phyloP scores from a whole-genome alignment of 768 basidiomycete species.

The Tylopilus rubrobrunneus region DNA sequence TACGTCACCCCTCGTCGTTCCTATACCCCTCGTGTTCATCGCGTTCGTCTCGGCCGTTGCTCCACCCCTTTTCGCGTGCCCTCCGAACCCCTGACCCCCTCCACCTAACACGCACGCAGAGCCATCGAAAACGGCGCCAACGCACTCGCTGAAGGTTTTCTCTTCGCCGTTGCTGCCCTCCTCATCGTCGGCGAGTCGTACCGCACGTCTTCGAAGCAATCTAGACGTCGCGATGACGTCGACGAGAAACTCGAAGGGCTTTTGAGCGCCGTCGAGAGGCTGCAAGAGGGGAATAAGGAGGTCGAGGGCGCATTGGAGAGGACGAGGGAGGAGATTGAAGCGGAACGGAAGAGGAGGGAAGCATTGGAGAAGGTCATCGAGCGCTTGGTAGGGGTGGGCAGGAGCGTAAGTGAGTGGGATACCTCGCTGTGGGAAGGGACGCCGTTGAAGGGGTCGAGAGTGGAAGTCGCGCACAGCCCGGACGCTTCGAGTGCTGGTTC shows the following conservation, averaged over 20 bases:
- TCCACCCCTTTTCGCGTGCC: too few relatives aligned
- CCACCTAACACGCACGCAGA: slow-evolving; percentile 30
- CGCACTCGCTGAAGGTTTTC: slow-evolving; percentile 77
- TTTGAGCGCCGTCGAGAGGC: slow-evolving; percentile 39
- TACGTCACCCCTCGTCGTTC: slow-evolving; percentile 27
- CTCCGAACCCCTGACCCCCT: not conserved
- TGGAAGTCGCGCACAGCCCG: slow-evolving; percentile 29
- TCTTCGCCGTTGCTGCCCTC: slow-evolving; percentile 70
- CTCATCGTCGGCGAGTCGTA: slow-evolving; percentile 77
- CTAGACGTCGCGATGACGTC: slow-evolving; percentile 67
- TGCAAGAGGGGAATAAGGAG: slow-evolving; percentile 40
- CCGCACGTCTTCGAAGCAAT: slow-evolving; percentile 65
- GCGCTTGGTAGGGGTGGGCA: slow-evolving; percentile 64
- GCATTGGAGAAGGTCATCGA: slow-evolving; percentile 64
- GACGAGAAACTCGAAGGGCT: slow-evolving; percentile 69
- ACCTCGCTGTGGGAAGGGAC: slow-evolving; percentile 47
- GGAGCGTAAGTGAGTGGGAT: slow-evolving; percentile 61
- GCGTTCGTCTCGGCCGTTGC: too few relatives aligned
- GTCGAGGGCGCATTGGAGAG: slow-evolving; percentile 41
- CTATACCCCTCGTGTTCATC: not conserved
- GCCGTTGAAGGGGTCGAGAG: slow-evolving; percentile 46
- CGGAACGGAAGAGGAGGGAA: slow-evolving; percentile 43
- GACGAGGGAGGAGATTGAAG: slow-evolving; percentile 41
- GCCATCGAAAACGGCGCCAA: slow-evolving; percentile 88
- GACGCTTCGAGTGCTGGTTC: not conserved